Evolutionary conservation across 2,329 filamentous ascomycete species (phyloP), one percentile per base, ranked within the genome.

Genomic region (Botrytis tulipae): DNA sequence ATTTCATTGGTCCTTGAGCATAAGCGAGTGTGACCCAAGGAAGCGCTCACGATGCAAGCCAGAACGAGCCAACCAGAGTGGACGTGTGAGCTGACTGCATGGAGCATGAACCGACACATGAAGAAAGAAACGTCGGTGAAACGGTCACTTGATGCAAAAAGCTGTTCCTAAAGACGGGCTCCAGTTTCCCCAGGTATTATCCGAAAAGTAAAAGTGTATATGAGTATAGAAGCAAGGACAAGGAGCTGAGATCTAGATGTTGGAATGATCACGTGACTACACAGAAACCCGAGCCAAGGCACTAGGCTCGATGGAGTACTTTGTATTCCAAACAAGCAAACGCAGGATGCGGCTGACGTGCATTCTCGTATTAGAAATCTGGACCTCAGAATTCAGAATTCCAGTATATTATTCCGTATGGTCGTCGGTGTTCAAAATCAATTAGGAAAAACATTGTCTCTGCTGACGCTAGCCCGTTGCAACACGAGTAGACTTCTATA

Each of bases 251-350:
- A 18, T n/a, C 22, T 29, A 4, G 3, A 32, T 8, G 0, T 16
- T 3, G 5, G 12, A 42, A 6, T 3, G n/a, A 2, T 8, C 65
- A 68, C 48, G 65, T 68, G 65, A 29, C 25, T 9, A 18, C 1
- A 14, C 18, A 4, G 22, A 44, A 44, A 10, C 20, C 2, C 8
- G 3, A 44, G 48, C 66, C n/a, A 10, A 16, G 48, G 7, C 37
- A 69, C 66, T 69, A 69, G 25, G 48, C 66, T 69, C 10, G n/a
- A 69, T 69, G 48, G 22, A 57, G 66, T 44, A 57, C 18, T 69
- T 42, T 57, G 48, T 69, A 57, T 68, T 57, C 48, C 66, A 57
- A 57, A 68, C 35, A 29, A 32, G 46, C 46, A 57, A 35, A 57
- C 25, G 10, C 25, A 42, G 10, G 5, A n/a, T 44, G 66, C 48